A percentile compares a stretch with the other conserved stretches of the same genome.
These are phyloP conservation scores for Posidonia australis DNA, from an alignment of 106 monocot species.

Conservation along the genomic window DNA sequence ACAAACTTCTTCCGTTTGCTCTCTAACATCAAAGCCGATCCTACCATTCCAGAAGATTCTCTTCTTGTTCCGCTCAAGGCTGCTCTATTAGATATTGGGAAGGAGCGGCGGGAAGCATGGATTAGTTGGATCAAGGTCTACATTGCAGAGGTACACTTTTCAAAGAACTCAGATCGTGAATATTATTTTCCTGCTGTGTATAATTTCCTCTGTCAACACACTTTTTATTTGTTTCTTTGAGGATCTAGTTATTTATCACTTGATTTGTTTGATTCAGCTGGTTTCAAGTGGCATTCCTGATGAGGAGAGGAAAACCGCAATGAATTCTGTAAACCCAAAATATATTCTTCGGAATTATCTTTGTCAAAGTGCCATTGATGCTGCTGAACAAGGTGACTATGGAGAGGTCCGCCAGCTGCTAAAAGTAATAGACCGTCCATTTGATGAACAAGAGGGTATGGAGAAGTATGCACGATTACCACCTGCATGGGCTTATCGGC, in stretches of 20 bases:
- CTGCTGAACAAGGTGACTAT: slow-evolving; percentile 86
- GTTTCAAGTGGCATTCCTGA: slow-evolving; percentile 46
- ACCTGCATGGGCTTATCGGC: slow-evolving; percentile 93
- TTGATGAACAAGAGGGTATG: slow-evolving; percentile 84
- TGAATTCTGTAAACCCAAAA: slow-evolving; percentile 88
- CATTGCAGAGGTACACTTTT: slow-evolving; percentile 62
- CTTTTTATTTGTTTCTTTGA: slow-evolving; percentile 4
- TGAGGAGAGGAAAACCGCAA: slow-evolving; percentile 61
- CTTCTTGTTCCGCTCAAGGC: slow-evolving; percentile 74
- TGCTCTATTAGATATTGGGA: slow-evolving; percentile 77
- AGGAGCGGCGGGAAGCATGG: slow-evolving; percentile 82
- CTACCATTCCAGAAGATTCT: slow-evolving; percentile 40
- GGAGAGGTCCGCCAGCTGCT: slow-evolving; percentile 68
- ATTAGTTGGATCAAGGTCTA: slow-evolving; percentile 68
- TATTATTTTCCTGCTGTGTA: not conserved
- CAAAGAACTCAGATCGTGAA: not conserved
- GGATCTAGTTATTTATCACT: not conserved
- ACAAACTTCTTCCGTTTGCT: slow-evolving; percentile 93
- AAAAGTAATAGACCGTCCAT: slow-evolving; percentile 75
- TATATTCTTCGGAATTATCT: slow-evolving; percentile 91
- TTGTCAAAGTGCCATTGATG: slow-evolving; percentile 90
- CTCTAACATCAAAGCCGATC: slow-evolving; percentile 66
- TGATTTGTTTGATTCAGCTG: slow-evolving; percentile 27
- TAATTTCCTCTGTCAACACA: not conserved
- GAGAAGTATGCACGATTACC: slow-evolving; percentile 93